Base-by-base conservation (phyloP, 2,329 filamentous ascomycete genomes). In the Colletotrichum melonis region DNA sequence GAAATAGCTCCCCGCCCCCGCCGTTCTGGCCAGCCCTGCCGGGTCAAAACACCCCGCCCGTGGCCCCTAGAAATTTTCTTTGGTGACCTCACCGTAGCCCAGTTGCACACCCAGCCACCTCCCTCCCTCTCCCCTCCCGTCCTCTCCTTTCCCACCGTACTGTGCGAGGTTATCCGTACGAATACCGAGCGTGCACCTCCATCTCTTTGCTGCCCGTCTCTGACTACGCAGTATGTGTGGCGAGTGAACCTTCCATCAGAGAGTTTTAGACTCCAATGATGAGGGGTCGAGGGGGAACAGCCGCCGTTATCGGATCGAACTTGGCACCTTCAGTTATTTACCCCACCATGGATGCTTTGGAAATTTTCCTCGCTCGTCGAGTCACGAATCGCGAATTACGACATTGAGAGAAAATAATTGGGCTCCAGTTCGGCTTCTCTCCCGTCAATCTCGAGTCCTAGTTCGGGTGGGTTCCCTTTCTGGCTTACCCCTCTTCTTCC, bases 21-120 rank as follows among this genome's bases (percentile, higher is more conserved):
- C 73, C 69, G 72, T 72, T 65, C 69, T 74, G 22, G 72, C 59
- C 65, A 74, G 69, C 73, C 73, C 73, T 74, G 65, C 66, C 64
- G 69, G 60, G 49, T 74, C 38, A 67, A 62, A 57, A 63, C 67
- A 71, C 71, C 71, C 71, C 71, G 56, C 67, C 54, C 60, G 67
- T 73, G 67, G 62, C 71, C 55, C 67, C 60, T 73, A 24, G 52
- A 64, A 69, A 73, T 42, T 49, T 60, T 63, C 35, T 42, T 42
- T 38, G 22, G 60, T 71, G 67, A 73, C 71, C 67, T 70, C 71
- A 73, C 67, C 28, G 28, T 4, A 49, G 42, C 16, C 32, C 32
- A 35, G 32, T 12, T 35, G 42, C 49, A 54, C 7, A 64, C 56
- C 56, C 67, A 65, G 62, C 65, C 58, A 30, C 46, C 46, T 38